phyloP scores from a whole-genome alignment of 345 rosid genomes.

The Aquilaria malaccensis region DNA sequence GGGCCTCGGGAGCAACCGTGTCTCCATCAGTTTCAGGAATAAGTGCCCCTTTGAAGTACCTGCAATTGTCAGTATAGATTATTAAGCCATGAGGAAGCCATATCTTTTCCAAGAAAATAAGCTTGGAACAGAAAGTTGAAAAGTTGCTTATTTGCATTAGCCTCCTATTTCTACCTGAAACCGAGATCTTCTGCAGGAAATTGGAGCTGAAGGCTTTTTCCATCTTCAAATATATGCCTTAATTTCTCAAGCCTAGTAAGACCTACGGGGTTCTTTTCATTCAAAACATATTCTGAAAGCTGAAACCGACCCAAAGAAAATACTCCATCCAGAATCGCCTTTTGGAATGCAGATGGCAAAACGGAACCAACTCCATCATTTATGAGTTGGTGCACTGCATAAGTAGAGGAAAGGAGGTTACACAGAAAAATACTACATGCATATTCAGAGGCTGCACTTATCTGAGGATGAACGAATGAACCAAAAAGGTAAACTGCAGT shows the following conservation, averaged over 20 bases:
- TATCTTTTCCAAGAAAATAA: not conserved
- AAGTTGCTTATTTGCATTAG: not conserved
- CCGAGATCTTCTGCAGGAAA: conserved; percentile 99
- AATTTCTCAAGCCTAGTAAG: conserved; percentile 64
- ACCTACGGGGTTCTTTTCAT: conserved; percentile 73
- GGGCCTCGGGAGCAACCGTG: conserved; percentile 23
- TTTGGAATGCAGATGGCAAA: conserved; percentile 72
- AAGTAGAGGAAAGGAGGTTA: conserved; percentile 16
- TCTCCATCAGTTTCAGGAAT: conserved; percentile 37
- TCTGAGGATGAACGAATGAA: conserved; percentile 5
- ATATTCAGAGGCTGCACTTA: not conserved
- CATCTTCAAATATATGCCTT: conserved; percentile 68
- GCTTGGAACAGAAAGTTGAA: not conserved
- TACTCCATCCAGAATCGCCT: conserved; percentile 60
- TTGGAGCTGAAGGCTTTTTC: conserved; percentile 92
- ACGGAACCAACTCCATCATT: conserved; percentile 46
- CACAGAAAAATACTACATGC: not conserved
- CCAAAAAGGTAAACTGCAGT: conserved; percentile 4
- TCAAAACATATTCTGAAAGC: conserved; percentile 66
- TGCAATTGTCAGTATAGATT: conserved; percentile 16
- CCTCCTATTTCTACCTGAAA: conserved; percentile 55
- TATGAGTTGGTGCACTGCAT: conserved; percentile 57
- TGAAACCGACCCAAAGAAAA: conserved; percentile 85
- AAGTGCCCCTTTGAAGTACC: conserved; percentile 82
- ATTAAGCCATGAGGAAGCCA: not conserved